phyloP scores from a whole-genome alignment of 2,329 filamentous ascomycete genomes.

The Mollisia scopiformis region DNA sequence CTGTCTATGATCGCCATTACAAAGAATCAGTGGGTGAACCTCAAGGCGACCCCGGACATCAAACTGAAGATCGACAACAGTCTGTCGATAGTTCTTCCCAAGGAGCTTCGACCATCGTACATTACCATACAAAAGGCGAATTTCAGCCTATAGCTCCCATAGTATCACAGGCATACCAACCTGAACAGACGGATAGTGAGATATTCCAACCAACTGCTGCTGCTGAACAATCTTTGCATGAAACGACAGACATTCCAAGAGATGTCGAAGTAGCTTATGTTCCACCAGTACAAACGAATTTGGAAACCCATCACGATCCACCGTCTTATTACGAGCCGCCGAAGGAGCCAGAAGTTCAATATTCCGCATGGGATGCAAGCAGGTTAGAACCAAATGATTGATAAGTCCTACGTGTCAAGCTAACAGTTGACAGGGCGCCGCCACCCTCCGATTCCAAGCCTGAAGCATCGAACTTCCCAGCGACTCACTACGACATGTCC shows the following conservation, averaged over 20 bases:
- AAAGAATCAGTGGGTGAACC: conserved; percentile 48
- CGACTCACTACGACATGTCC: conserved; percentile 82
- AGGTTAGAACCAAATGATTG: conserved; percentile 47
- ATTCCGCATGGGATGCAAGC: conserved; percentile 46
- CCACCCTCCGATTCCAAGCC: conserved; percentile 71
- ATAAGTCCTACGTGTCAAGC: neutral
- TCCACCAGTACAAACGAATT: conserved; percentile 29
- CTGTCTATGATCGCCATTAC: conserved; percentile 89
- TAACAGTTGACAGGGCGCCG: conserved; percentile 41
- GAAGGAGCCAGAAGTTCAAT: conserved; percentile 23
- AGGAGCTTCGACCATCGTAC: conserved; percentile 31
- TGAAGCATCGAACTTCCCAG: conserved; percentile 84
- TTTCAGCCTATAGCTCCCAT: conserved; percentile 28
- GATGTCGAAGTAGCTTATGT: conserved; percentile 35
- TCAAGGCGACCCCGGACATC: neutral
- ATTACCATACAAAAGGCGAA: conserved; percentile 39
- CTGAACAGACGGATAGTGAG: conserved; percentile 30
- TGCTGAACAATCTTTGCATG: conserved; percentile 28
- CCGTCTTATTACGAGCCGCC: conserved; percentile 11
- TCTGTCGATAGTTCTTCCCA: conserved; percentile 26
- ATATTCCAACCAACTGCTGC: conserved; percentile 22
- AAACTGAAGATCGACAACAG: conserved; percentile 23
- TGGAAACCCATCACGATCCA: conserved; percentile 15
- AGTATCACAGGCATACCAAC: conserved; percentile 21
- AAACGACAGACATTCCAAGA: conserved; percentile 23